Conservation (phyloP, 805 yeast genomes). For the Phaffomyces opuntiae region DNA sequence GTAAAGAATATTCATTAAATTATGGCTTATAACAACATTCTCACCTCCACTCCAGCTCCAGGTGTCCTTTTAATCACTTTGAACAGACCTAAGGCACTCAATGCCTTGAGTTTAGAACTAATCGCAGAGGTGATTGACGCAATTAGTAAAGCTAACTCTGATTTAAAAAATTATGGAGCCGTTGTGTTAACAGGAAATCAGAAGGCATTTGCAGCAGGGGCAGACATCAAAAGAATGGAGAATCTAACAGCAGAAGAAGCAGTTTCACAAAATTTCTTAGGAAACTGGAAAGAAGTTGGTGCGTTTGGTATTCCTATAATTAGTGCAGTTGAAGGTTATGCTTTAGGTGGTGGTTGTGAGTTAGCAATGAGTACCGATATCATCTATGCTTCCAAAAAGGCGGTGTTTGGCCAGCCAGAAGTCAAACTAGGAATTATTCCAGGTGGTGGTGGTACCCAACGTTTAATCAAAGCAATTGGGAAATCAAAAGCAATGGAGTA, state of each 20-base stretch:
- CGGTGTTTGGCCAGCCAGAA: constrained; percentile 50
- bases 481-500: constrained; percentile 43
- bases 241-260: constrained; percentile 30
- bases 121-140: constrained; percentile 18
- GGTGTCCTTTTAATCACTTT: constrained; percentile 22
- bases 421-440: constrained; percentile 45
- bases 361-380: constrained; percentile 46
- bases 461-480: constrained; percentile 41
- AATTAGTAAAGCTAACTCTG: constrained; percentile 13
- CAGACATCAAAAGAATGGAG: constrained; percentile 47
- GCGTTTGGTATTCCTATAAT: constrained; percentile 39
- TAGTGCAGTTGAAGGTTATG: constrained; percentile 49
- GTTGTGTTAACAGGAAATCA: constrained; percentile 41
- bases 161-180: constrained; percentile 34
- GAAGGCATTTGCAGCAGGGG: constrained; percentile 49
- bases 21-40: constrained; percentile 17
- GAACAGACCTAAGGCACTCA: constrained; percentile 24
- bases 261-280: constrained; percentile 28
- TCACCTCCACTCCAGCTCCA: constrained; percentile 14
- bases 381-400: constrained; percentile 41
- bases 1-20: background rate
- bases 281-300: constrained; percentile 33
- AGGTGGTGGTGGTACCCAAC: constrained; percentile 50
- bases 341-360: constrained; percentile 53
- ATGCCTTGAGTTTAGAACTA: constrained; percentile 17